phyloP scores from a whole-genome alignment of 768 basidiomycete genomes.

The Agaricus subrufescens region DNA sequence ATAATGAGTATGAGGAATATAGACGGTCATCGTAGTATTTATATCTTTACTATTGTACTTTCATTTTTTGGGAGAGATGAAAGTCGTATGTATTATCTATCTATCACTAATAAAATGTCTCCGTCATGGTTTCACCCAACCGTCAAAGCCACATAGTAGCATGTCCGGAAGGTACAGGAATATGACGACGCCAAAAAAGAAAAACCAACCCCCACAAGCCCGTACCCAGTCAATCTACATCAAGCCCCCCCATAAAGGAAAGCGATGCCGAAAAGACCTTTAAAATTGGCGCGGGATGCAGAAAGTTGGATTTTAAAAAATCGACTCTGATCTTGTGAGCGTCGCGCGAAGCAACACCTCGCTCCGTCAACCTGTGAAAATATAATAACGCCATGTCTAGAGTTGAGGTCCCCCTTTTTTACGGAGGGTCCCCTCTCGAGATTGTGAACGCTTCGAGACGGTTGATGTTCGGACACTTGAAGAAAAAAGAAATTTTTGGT shows the following conservation, averaged over 20 bases:
- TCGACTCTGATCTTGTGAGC: slow-evolving; percentile 40
- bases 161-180: slow-evolving; percentile 77
- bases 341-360: slow-evolving; percentile 43
- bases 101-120: slow-evolving; percentile 35
- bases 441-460: slow-evolving; percentile 50
- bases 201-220: slow-evolving; percentile 27
- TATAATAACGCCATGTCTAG: slow-evolving; percentile 48
- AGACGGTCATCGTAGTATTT: slow-evolving; percentile 9
- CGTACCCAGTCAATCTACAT: slow-evolving; percentile 10
- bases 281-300: slow-evolving; percentile 28
- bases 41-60: neutral
- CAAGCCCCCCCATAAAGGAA: slow-evolving; percentile 38
- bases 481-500: slow-evolving; percentile 20
- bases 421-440: neutral
- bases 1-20: slow-evolving; percentile 37
- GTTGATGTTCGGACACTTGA: slow-evolving; percentile 65
- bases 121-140: slow-evolving; percentile 81
- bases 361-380: slow-evolving; percentile 73
- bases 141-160: slow-evolving; percentile 81
- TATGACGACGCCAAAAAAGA: slow-evolving; percentile 55
- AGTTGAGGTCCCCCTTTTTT: neutral
- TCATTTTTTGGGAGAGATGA: neutral
- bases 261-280: slow-evolving; percentile 55
- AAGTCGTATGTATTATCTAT: neutral
- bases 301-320: slow-evolving; percentile 17